These are phyloP conservation scores for Curvularia hawaiiensis DNA, from an alignment of 2,329 filamentous ascomycete species.

Conservation along the genomic window DNA sequence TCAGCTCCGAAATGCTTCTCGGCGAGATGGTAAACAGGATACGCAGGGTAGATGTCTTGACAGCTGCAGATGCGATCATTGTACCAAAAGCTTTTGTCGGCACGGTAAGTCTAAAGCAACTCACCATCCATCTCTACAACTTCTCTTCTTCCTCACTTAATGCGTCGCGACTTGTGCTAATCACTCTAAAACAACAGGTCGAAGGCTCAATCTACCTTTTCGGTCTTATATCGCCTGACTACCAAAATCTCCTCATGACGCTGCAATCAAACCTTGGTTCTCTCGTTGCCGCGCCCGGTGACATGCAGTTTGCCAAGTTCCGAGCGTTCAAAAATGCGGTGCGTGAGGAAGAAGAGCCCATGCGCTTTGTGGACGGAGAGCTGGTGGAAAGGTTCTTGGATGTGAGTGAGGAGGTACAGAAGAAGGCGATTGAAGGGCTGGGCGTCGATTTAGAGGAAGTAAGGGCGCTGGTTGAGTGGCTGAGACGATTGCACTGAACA, in stretches of 20 bases:
- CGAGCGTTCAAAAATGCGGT: slow-evolving; percentile 80
- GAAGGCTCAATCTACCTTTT: slow-evolving; percentile 93
- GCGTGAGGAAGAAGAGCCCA: slow-evolving; percentile 74
- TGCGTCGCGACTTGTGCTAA: slow-evolving; percentile 17
- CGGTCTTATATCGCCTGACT: slow-evolving; percentile 72
- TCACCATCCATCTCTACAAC: background rate
- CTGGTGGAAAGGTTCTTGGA: slow-evolving; percentile 85
- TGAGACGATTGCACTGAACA: slow-evolving; percentile 55
- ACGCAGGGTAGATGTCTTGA: slow-evolving; percentile 70
- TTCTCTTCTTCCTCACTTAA: background rate
- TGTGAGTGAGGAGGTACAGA: slow-evolving; percentile 63
- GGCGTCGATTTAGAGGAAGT: slow-evolving; percentile 61
- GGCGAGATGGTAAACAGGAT: slow-evolving; percentile 96
- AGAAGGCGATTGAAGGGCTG: slow-evolving; percentile 57
- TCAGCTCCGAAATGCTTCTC: slow-evolving; percentile 81
- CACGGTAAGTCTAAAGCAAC: slow-evolving; percentile 68
- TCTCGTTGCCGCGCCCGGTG: slow-evolving; percentile 70
- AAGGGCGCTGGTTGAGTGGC: slow-evolving; percentile 64
- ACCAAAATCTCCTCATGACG: slow-evolving; percentile 80
- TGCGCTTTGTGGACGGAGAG: slow-evolving; percentile 90
- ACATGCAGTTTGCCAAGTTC: slow-evolving; percentile 77
- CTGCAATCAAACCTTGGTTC: slow-evolving; percentile 75
- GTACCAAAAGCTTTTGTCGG: slow-evolving; percentile 84
- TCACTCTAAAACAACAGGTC: slow-evolving; percentile 64
- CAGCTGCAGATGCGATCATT: slow-evolving; percentile 69